Evolutionary conservation across 148 eudicot genomes (phyloP).

Genomic region (Oxyria digyna): DNA sequence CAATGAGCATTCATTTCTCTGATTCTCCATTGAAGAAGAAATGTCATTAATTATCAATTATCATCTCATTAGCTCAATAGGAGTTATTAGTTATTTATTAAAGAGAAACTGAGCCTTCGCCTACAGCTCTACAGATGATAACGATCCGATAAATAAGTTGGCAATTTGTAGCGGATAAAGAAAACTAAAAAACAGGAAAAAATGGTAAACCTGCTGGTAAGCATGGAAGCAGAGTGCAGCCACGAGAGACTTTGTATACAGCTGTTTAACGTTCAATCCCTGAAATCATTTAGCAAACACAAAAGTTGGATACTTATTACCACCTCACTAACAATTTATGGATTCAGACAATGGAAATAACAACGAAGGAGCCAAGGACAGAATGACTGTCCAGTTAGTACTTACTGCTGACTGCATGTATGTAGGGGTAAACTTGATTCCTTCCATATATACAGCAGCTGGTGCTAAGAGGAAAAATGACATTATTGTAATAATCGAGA

Average conservation of each 20-base stretch:
- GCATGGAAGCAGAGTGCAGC: constrained; percentile 97
- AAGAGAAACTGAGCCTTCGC: not conserved
- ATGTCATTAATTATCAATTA: not conserved
- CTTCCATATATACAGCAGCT: constrained; percentile 56
- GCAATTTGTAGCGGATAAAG: not conserved
- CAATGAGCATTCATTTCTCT: not conserved
- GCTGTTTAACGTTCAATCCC: constrained; percentile 63
- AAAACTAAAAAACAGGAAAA: not conserved
- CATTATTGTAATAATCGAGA: constrained; percentile 89
- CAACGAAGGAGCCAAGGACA: not conserved
- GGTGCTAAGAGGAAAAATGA: constrained; percentile 80
- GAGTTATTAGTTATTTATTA: not conserved
- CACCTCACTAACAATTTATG: not conserved
- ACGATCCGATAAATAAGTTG: not conserved
- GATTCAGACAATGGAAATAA: not conserved
- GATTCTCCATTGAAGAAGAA: not conserved
- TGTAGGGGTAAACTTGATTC: constrained; percentile 81
- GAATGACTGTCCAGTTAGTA: not conserved
- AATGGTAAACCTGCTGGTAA: constrained; percentile 64
- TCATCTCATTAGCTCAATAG: not conserved
- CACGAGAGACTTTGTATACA: constrained; percentile 53
- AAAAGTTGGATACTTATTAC: not conserved
- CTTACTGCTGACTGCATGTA: constrained; percentile 78
- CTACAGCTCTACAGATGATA: not conserved
- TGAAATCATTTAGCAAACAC: constrained; percentile 16